Evolutionary conservation across 129 eudicot genomes (phyloP).

Genomic region (Cynara cardunculus): DNA sequence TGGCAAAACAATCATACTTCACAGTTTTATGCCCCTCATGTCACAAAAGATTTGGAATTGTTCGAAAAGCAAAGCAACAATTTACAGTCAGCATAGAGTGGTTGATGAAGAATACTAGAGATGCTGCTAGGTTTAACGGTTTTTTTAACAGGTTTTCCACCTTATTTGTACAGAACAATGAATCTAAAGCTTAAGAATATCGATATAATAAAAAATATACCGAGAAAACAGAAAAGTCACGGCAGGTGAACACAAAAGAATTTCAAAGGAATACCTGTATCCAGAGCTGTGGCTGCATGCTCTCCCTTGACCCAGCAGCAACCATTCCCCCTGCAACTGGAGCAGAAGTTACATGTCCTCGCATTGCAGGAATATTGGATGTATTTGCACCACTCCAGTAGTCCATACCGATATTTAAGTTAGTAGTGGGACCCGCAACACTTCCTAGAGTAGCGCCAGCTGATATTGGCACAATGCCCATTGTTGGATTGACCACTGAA

Average conservation of each 20-base stretch:
- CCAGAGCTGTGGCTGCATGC: constrained; percentile 63
- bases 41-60: background rate
- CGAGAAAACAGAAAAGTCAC: background rate
- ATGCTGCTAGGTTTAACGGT: background rate
- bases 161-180: background rate
- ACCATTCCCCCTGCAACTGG: constrained; percentile 62
- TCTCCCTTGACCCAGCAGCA: constrained; percentile 59
- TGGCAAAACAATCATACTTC: background rate
- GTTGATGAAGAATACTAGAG: background rate
- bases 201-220: background rate
- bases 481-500: constrained; percentile 49
- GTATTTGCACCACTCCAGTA: constrained; percentile 60
- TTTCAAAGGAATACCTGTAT: constrained; percentile 45
- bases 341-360: constrained; percentile 51
- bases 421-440: constrained; percentile 70
- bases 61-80: background rate
- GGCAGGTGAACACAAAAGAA: background rate
- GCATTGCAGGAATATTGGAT: constrained; percentile 54
- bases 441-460: constrained; percentile 48
- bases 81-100: background rate
- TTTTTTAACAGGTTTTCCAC: background rate
- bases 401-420: constrained; percentile 85
- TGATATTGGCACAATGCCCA: constrained; percentile 52
- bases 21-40: background rate
- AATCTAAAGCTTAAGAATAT: background rate